Evolutionary conservation across 2,329 filamentous ascomycete genomes (phyloP).

Genomic region (Kalmusia sp.): DNA sequence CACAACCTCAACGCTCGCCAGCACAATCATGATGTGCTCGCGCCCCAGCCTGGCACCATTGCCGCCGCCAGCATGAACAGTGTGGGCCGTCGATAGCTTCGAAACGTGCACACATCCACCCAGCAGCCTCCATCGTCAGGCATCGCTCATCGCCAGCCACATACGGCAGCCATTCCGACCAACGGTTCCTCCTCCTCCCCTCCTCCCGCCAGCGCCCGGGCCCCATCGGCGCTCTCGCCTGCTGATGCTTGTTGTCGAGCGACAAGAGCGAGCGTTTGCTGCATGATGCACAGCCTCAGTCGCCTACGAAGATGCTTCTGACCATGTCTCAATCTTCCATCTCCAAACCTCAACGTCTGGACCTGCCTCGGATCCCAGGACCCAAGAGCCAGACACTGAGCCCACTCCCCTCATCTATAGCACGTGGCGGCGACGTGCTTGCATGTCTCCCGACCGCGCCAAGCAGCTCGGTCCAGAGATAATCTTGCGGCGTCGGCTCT

Average conservation of each 20-base stretch:
- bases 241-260: constrained; percentile 1
- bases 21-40: background rate
- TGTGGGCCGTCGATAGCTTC: constrained; percentile 2
- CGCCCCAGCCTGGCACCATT: constrained; percentile 3
- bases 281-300: constrained; percentile 12
- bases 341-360: constrained; percentile 1
- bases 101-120: constrained; percentile 6
- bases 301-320: constrained; percentile 1
- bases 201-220: background rate
- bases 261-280: background rate
- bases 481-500: background rate
- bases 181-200: background rate
- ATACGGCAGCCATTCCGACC: background rate
- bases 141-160: constrained; percentile 6
- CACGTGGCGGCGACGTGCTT: constrained; percentile 19
- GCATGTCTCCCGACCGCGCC: constrained; percentile 2
- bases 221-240: background rate
- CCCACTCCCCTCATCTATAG: constrained; percentile 7
- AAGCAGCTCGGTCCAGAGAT: background rate
- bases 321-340: constrained; percentile 2
- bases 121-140: background rate
- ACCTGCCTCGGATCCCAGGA: constrained; percentile 13
- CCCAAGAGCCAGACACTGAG: constrained; percentile 4
- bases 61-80: constrained; percentile 10
- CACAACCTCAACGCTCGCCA: background rate